phyloP scores from a whole-genome alignment of 2,329 filamentous ascomycete species.

The Diplodia sapinea region DNA sequence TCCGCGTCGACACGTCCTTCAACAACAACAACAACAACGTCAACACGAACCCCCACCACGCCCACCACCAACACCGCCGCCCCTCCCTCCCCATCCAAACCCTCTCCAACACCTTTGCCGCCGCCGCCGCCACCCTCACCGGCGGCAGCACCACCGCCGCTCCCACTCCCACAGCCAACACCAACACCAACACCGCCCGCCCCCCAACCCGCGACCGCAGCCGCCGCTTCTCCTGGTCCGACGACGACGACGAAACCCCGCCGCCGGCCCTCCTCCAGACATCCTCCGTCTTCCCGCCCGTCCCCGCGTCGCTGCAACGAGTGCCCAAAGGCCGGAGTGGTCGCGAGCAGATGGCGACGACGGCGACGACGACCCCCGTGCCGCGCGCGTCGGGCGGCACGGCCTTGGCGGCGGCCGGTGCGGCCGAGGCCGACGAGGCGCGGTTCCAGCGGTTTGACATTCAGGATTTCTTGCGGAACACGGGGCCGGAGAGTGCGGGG shows the following conservation, averaged over 20 bases:
- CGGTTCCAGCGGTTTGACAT: slow-evolving; percentile 38
- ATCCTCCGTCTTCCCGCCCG: neutral
- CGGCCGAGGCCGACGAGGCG: neutral
- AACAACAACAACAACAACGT: neutral
- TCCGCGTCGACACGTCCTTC: slow-evolving; percentile 17
- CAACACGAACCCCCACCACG: neutral
- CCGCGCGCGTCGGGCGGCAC: neutral
- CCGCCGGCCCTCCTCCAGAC: too few species aligned
- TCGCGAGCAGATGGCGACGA: too few species aligned
- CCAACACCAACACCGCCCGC: neutral
- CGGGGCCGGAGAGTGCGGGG: slow-evolving; percentile 39
- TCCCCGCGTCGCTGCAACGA: too few species aligned
- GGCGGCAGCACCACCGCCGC: neutral
- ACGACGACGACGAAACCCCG: neutral
- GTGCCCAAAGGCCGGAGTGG: too few species aligned
- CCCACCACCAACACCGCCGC: neutral
- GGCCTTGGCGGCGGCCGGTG: neutral
- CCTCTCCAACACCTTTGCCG: neutral
- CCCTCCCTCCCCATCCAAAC: neutral
- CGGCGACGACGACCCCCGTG: neutral
- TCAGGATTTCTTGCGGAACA: slow-evolving; percentile 48
- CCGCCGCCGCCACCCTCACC: slow-evolving; percentile 3
- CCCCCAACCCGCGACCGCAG: neutral
- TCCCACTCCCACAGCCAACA: neutral
- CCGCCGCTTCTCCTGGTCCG: neutral